Evolutionary conservation across 2,329 filamentous ascomycete species (phyloP).

Genomic region (Graphium sp.): DNA sequence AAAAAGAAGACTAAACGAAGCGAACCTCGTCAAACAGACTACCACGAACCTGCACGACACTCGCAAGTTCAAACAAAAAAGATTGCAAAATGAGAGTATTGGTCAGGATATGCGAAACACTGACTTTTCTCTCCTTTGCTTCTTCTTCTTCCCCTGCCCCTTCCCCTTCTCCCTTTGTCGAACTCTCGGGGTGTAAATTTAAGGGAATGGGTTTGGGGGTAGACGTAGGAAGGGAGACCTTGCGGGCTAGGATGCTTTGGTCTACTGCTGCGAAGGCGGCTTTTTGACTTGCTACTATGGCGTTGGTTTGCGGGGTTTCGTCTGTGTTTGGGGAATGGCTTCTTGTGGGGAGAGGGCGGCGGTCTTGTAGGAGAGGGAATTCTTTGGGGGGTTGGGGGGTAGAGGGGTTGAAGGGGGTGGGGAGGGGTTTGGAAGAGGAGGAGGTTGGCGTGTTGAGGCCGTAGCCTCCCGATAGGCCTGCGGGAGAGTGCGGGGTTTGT

Average conservation of each 20-base stretch:
- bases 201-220: constrained; percentile 29
- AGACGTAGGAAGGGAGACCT: constrained; percentile 28
- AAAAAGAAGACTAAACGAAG: constrained; percentile 32
- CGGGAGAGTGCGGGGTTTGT: constrained; percentile 4
- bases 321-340: constrained; percentile 18
- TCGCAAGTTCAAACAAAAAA: constrained; percentile 62
- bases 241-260: constrained; percentile 40
- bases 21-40: constrained; percentile 62
- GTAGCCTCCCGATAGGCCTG: constrained; percentile 10
- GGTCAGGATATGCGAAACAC: constrained; percentile 62
- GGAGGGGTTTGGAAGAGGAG: not conserved
- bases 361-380: constrained; percentile 18
- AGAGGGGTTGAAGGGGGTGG: too few relatives aligned
- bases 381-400: constrained; percentile 24
- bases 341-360: constrained; percentile 15
- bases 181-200: constrained; percentile 13
- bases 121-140: constrained; percentile 27
- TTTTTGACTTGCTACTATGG: constrained; percentile 33
- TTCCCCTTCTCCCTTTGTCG: constrained; percentile 5
- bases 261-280: constrained; percentile 48
- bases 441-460: constrained; percentile 14
- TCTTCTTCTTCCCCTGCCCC: constrained; percentile 1
- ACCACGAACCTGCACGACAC: constrained; percentile 57
- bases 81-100: constrained; percentile 68
- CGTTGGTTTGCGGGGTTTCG: constrained; percentile 1